Evolutionary conservation across 305 asterid genomes (phyloP).

Genomic region (Fraxinus floribunda): DNA sequence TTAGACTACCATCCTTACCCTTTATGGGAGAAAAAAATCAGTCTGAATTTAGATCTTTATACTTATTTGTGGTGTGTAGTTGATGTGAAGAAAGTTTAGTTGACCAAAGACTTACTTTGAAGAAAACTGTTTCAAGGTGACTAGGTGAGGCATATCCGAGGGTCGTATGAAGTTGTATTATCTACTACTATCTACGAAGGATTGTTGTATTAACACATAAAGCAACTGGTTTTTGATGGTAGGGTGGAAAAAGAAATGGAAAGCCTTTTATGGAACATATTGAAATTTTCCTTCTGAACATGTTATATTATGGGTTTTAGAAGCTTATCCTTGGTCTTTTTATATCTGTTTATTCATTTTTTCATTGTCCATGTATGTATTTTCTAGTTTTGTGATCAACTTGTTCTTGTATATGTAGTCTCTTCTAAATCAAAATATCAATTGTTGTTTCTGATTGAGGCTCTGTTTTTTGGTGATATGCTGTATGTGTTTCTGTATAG

Average conservation of each 20-base stretch:
- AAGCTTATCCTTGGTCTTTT: neutral
- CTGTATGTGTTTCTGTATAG: neutral
- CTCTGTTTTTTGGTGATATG: neutral
- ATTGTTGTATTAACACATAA: neutral
- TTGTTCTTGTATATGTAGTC: neutral
- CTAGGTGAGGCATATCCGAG: constrained; percentile 1
- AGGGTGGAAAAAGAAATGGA: neutral
- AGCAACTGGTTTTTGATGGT: neutral
- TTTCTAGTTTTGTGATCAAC: neutral
- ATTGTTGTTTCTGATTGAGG: constrained; percentile 8
- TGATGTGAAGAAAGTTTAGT: neutral
- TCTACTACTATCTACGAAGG: neutral
- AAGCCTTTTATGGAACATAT: neutral
- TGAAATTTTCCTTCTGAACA: neutral
- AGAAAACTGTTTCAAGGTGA: neutral
- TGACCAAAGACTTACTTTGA: neutral
- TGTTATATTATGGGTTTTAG: neutral
- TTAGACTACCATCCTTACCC: neutral
- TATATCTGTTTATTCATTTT: neutral
- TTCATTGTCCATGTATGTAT: neutral
- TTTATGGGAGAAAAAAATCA: neutral
- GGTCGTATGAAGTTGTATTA: neutral
- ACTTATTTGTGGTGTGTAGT: neutral
- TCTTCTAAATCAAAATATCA: neutral
- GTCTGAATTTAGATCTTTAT: neutral